Base-by-base conservation (phyloP, 331 rosid species). In the Dryas integrifolia region DNA sequence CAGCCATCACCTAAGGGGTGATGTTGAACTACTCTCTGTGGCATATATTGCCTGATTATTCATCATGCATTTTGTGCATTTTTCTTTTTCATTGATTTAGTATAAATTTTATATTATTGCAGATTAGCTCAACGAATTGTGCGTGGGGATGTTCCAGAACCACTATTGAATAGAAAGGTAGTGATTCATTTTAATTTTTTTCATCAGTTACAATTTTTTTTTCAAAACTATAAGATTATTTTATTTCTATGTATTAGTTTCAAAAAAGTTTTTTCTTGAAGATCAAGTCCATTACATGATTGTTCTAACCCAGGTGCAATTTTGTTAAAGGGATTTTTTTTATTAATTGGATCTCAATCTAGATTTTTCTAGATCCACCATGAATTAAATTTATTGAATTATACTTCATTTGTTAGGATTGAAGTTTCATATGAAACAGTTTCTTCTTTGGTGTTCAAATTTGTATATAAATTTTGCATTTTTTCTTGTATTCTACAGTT, bases 131-230 rank as follows among this genome's bases (percentile, higher is more conserved):
- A 95, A 77, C 87, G 96, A 14, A 95, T 95, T 70, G 92, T 95
- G 67, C 93, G 97, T 10, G 99, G 98, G 44, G 99, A 95, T 85
- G 98, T 95, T 81, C 98, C 98, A 24, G 98, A 95, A 77, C 98
- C 98, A n/a, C 72, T 95, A 83, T 72, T 92, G 86, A 95, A 92
- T 50, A 75, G 99, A 48, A 92, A 88, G 99, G 99, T 90, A 70
- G 57, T 67, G 35, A 48, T 49, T 63, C 68, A 21, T 73, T 35
- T 71, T 55, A 71, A 10, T 35, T 5, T 50, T 14, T 39, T 40
- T 16, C 9, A 55, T 12, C 53, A 12, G 15, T 47, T 55, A 9
- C 46, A 56, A 9, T 44, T 9, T 13, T 7, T 69, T 69, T 12
- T 61, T 41, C 58, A 7, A 26, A 26, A 4, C 30, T 6, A 39